Evolutionary conservation across 179 eudicot species (phyloP), one percentile per base, ranked within the genome.

Genomic region (Spinacia oleracea): DNA sequence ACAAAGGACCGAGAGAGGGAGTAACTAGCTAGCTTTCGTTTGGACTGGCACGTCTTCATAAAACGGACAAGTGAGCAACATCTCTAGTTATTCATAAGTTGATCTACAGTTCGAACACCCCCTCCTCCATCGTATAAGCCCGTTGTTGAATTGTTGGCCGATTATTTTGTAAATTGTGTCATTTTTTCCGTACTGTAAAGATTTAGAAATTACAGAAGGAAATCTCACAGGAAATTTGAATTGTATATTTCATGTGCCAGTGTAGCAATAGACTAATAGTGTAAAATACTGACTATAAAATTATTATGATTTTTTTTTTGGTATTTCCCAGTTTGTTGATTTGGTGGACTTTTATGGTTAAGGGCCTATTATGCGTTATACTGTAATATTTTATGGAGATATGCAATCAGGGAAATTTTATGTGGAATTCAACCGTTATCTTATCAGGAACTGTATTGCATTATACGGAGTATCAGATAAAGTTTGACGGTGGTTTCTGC

Each of bases 91-190:
- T 20, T 60, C 35, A 65, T 5, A 34, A 65, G 11, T 66, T 35
- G 70, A 66, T 34, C 27, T 35, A 18, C 40, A 2, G n/a, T 66
- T 45, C 16, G 6, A 34, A 18, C 46, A 38, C 35, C n/a, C 34
- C 12, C 31, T 29, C 38, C 35, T n/a, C 40, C 60, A 4, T 4
- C 0, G 29, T 18, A 48, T 18, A 51, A 29, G 29, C 27, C 16
- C 34, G 40, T 29, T 27, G 27, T 35, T 31, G 31, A 32, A 51
- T 1, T 10, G 9, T 32, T 71, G 59, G 42, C 42, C 32, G 20
- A 12, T 62, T 48, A n/a, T 45, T 8, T 63, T 75, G 73, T 73
- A 56, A 55, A 58, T 78, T 38, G 12, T 10, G 63, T 21, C 14
- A 4, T 6, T 43, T 69, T n/a, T 11, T 43, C 29, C 10, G 14